Conservation (phyloP, 306 rosid species). For the Cucumis melo region DNA sequence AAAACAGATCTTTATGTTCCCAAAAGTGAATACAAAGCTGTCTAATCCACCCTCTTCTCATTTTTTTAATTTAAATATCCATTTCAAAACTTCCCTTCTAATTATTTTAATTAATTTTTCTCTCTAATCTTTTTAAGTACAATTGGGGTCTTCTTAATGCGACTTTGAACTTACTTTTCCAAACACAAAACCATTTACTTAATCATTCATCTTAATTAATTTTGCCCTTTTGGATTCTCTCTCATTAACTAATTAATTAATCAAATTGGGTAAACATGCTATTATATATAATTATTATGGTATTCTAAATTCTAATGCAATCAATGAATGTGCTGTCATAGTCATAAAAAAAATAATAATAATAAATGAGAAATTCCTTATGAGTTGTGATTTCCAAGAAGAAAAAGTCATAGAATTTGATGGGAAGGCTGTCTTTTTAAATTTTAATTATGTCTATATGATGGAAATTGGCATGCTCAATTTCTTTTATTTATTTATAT, state of each 20-base stretch:
- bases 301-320: not conserved
- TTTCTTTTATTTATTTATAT: not conserved
- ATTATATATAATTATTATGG: not conserved
- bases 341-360: not conserved
- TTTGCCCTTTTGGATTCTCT: not conserved
- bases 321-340: constrained; percentile 4
- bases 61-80: not conserved
- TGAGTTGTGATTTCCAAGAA: constrained; percentile 3
- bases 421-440: not conserved
- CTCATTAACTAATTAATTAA: not conserved
- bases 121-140: not conserved
- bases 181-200: not conserved
- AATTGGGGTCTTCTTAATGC: not conserved
- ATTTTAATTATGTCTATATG: not conserved
- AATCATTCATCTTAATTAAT: not conserved
- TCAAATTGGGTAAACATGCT: not conserved
- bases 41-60: not conserved
- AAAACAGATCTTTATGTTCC: constrained; percentile 5
- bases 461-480: constrained; percentile 1
- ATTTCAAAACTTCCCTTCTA: not conserved
- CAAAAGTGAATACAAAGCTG: constrained; percentile 5
- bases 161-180: not conserved
- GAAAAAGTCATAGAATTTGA: not conserved
- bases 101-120: not conserved
- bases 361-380: not conserved